Base-by-base conservation (phyloP, 2,329 filamentous ascomycete species). In the Aspergillus nomiae region DNA sequence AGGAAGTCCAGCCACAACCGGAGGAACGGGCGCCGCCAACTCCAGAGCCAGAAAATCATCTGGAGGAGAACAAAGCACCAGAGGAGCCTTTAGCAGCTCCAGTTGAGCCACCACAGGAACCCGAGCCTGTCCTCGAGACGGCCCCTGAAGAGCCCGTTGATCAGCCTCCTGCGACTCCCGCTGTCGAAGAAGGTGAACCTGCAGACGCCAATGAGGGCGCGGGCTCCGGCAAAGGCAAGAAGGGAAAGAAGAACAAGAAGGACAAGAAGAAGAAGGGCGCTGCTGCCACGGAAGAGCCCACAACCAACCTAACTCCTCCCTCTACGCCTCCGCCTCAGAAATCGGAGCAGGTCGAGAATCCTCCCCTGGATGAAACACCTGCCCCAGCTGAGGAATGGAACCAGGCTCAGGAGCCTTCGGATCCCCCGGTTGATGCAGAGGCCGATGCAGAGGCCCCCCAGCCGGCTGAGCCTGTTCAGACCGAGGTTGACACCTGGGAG, bases 231-330 rank as follows among this genome's bases (percentile, higher is more conserved):
- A 51, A 67, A 63, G 54, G 50, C 16, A 57, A 38, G 38, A 68
- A 70, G 56, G 50, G 58, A 5, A 73, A 72, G 60, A 71, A 67
- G 56, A 63, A 61, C 14, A 79, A 76, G 61, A 76, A 74, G 59
- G 74, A 74, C 58, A 74, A 73, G 64, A 73, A 72, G 60, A 65
- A 69, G 59, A 69, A 68, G 58, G 61, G 61, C 36, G 71, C 61
- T 14, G 46, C 54, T 12, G 62, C 59, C 6, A 70, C 65, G 56
- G 77, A 73, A 51, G 69, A 75, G 53, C 56, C 61, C 32, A 62
- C 66, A 6, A 62, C 70, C 45, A 74, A 71, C 36, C 60, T 78
- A 63, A 80, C 78, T 9, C 77, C 78, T 2, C 78, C 78, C 21
- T 74, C 72, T 24, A 79, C 77, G 32, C 77, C 78, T 43, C 77